These are phyloP conservation scores for Vinca minor DNA, from an alignment of 257 asterid species.

Conservation along the genomic window DNA sequence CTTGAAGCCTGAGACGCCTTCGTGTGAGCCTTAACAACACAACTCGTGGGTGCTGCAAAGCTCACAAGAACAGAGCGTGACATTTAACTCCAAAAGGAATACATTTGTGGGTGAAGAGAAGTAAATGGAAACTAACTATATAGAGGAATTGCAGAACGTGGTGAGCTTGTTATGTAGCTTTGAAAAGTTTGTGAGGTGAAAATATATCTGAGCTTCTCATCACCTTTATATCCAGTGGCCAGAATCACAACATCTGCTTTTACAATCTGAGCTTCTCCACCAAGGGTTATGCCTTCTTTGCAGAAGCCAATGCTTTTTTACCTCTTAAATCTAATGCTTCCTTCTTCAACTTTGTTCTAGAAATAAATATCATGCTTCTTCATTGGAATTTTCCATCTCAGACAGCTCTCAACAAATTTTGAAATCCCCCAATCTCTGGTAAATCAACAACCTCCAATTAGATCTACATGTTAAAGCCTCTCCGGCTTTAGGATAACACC, in stretches of 20 bases:
- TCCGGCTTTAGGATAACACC: too few species aligned
- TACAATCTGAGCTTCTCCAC: constrained; percentile 27
- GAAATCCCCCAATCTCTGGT: constrained; percentile 52
- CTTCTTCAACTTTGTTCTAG: constrained; percentile 47
- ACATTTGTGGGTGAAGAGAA: too few species aligned
- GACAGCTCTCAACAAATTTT: constrained; percentile 42
- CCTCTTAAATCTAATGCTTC: constrained; percentile 37
- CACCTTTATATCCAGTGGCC: constrained; percentile 58
- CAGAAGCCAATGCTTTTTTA: constrained; percentile 25
- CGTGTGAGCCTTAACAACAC: too few species aligned
- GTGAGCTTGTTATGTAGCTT: constrained; percentile 24
- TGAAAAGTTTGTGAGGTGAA: constrained; percentile 33
- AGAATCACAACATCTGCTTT: constrained; percentile 41
- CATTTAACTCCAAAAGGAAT: too few species aligned
- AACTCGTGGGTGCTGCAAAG: too few species aligned
- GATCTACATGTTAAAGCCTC: too few species aligned
- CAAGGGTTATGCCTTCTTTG: constrained; percentile 36
- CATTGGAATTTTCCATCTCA: constrained; percentile 38
- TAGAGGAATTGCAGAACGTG: constrained; percentile 34
- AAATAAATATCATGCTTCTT: constrained; percentile 37
- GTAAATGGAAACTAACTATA: too few species aligned
- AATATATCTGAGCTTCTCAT: constrained; percentile 38
- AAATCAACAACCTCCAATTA: too few species aligned
- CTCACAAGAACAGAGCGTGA: too few species aligned
- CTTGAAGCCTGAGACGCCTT: too few species aligned